These are phyloP conservation scores for Gossypium ekmanianum DNA, from an alignment of 345 rosid genomes.

Conservation along the genomic window DNA sequence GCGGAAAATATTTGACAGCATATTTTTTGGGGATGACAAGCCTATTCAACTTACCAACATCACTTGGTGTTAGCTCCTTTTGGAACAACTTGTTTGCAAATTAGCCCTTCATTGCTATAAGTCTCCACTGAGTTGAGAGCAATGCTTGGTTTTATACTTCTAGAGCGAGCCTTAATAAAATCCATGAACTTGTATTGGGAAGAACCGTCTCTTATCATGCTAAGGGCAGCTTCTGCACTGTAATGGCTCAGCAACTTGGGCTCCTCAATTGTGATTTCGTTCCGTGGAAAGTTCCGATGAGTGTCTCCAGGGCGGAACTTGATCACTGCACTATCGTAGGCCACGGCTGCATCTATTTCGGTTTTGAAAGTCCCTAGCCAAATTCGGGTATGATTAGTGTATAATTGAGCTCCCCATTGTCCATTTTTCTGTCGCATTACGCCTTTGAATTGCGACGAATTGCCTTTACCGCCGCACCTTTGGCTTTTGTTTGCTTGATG, in stretches of 20 bases:
- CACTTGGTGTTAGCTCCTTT: slow-evolving; percentile 64
- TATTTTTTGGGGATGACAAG: slow-evolving; percentile 60
- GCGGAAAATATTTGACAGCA: slow-evolving; percentile 43
- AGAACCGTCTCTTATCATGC: slow-evolving; percentile 54
- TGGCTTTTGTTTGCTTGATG: slow-evolving; percentile 23
- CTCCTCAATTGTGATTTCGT: slow-evolving; percentile 30
- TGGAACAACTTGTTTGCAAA: slow-evolving; percentile 39
- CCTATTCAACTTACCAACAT: slow-evolving; percentile 64
- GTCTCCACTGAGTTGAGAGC: background rate
- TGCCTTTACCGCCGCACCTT: slow-evolving; percentile 1
- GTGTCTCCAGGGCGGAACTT: slow-evolving; percentile 45
- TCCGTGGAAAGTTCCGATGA: slow-evolving; percentile 40
- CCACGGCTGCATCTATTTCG: slow-evolving; percentile 58
- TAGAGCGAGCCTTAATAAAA: slow-evolving; percentile 21
- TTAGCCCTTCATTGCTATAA: slow-evolving; percentile 13
- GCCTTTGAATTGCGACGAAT: slow-evolving; percentile 45
- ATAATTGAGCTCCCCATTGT: slow-evolving; percentile 68
- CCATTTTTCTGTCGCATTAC: slow-evolving; percentile 59
- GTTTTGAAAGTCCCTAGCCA: slow-evolving; percentile 72
- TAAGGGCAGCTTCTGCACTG: slow-evolving; percentile 35
- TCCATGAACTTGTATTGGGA: slow-evolving; percentile 41
- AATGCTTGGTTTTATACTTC: background rate
- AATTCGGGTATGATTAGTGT: slow-evolving; percentile 43
- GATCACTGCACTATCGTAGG: slow-evolving; percentile 60
- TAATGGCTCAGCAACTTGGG: slow-evolving; percentile 38